Base-by-base conservation (phyloP, 1,284 basidiomycete genomes). In the Cystobasidiaceae sp. region DNA sequence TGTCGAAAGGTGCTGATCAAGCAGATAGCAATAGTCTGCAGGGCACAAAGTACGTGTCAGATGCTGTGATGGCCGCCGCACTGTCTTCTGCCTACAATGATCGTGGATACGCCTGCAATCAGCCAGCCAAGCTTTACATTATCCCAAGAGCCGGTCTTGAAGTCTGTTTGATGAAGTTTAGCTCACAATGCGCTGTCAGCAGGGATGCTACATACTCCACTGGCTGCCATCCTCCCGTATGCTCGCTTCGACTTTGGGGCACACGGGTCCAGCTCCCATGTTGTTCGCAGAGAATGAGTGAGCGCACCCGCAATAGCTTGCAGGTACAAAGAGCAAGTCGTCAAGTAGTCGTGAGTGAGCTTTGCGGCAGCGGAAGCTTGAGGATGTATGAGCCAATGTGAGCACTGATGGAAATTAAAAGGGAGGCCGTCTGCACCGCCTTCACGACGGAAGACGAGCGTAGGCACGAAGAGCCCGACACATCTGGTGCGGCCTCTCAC, bases 81-180 rank as follows among this genome's bases (percentile, higher is more conserved):
- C 37, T 51, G 39, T n/a, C 48, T 45, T 58, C 25, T 23, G 82
- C 86, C 69, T 71, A 89, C 85, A 49, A 84, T 68, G 30, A 78
- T 75, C 3, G 87, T 79, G 69, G 84, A 86, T 15, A 77, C 80
- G 30, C 88, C 88, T 8, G 86, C 82, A 63, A 89, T 80, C 6
- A 86, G 79, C 87, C 87, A 89, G 43, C 87, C 87, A 73, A 87
- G 83, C 70, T 82, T 79, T 75, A 88, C 86, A 3, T 69, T 66
- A 56, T 75, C 73, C 74, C 73, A 71, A 52, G 49, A 68, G 60
- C 25, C 64, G 2, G 5, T 6, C 39, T 13, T 19, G 30, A 39
- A 39, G 37, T 11, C 37, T 39, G 37, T n/a, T n/a, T 39, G 37
- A 39, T 11, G n/a, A n/a, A 11, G n/a, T 39, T 39, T n/a, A n/a